Evolutionary conservation across 2,329 filamentous ascomycete species (phyloP).

Genomic region (Bisporella sp.): DNA sequence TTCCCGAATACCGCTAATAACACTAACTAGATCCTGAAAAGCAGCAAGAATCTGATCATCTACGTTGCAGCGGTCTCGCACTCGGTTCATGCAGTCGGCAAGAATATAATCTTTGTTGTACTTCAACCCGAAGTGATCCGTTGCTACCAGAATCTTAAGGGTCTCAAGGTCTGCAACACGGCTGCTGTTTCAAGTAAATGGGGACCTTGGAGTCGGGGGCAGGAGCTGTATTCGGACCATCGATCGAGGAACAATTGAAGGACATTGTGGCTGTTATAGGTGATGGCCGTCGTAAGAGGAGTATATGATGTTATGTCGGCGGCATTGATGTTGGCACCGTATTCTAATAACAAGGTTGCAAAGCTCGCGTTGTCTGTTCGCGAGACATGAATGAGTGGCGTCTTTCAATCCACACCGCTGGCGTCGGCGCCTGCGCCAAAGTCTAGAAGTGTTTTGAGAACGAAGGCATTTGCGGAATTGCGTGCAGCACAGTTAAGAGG

Average conservation of each 20-base stretch:
- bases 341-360: slow-evolving; percentile 7
- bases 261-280: slow-evolving; percentile 10
- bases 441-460: slow-evolving; percentile 9
- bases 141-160: slow-evolving; percentile 3
- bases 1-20: neutral
- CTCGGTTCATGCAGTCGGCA: slow-evolving; percentile 1
- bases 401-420: slow-evolving; percentile 2
- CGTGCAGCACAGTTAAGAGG: slow-evolving; percentile 8
- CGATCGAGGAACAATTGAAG: slow-evolving; percentile 9
- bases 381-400: slow-evolving; percentile 4
- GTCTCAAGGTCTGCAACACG: slow-evolving; percentile 8
- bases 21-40: slow-evolving; percentile 2
- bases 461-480: slow-evolving; percentile 1
- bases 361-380: slow-evolving; percentile 1
- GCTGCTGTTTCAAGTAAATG: slow-evolving; percentile 7
- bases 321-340: slow-evolving; percentile 8
- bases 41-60: neutral
- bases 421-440: slow-evolving; percentile 7
- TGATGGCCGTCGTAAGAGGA: slow-evolving; percentile 7
- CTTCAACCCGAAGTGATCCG: slow-evolving; percentile 7
- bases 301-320: neutral
- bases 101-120: slow-evolving; percentile 8
- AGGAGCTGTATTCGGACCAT: slow-evolving; percentile 9
- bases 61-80: slow-evolving; percentile 1
- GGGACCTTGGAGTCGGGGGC: slow-evolving; percentile 7